phyloP scores from a whole-genome alignment of 2,329 filamentous ascomycete species.

The Leptographium radiaticola region DNA sequence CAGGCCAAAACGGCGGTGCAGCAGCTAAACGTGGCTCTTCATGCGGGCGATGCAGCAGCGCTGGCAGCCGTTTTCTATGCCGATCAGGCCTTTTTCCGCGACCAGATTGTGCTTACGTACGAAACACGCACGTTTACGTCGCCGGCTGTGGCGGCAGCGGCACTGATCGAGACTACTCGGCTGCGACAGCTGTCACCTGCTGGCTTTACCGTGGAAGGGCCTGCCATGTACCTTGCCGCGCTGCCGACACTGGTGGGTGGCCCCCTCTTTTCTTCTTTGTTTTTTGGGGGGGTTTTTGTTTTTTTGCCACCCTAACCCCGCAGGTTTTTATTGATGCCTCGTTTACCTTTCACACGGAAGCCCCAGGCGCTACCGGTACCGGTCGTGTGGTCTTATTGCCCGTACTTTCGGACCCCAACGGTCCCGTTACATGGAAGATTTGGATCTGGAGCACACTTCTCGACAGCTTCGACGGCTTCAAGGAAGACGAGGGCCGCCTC shows the following conservation, averaged over 20 bases:
- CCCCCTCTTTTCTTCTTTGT: background rate
- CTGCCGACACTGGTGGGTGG: background rate
- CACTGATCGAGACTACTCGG: background rate
- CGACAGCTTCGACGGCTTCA: background rate
- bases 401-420: background rate
- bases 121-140: background rate
- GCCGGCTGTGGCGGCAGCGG: background rate
- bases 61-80: background rate
- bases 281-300: too few species aligned
- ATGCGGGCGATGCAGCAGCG: background rate
- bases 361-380: background rate
- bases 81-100: conserved; percentile 1
- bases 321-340: conserved; percentile 1
- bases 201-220: background rate
- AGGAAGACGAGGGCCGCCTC: background rate
- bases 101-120: conserved; percentile 1
- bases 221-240: background rate
- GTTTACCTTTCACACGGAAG: background rate
- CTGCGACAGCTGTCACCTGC: background rate
- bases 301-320: background rate
- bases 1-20: background rate
- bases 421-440: background rate
- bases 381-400: background rate
- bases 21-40: background rate
- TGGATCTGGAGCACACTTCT: conserved; percentile 3